phyloP scores from a whole-genome alignment of 1,284 basidiomycete genomes.

The Ganoderma lingzhi region DNA sequence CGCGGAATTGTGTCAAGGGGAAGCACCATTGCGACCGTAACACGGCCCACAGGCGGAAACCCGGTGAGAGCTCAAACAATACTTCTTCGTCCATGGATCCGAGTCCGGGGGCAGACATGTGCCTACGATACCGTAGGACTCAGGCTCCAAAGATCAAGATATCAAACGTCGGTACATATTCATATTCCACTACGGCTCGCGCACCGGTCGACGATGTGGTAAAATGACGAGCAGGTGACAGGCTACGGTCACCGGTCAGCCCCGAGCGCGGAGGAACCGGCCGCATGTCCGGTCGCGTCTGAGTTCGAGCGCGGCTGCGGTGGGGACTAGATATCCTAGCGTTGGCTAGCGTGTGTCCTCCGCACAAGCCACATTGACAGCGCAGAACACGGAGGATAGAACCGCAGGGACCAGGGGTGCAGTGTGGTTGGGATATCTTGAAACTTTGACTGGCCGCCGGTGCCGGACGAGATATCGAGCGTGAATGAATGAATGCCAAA shows the following conservation, averaged over 20 bases:
- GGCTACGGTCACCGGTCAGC: background rate
- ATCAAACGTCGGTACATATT: background rate
- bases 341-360: background rate
- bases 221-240: slow-evolving; percentile 3
- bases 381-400: slow-evolving; percentile 1
- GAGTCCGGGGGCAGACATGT: background rate
- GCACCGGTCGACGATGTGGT: background rate
- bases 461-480: background rate
- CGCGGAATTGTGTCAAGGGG: background rate
- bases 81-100: background rate
- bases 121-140: background rate
- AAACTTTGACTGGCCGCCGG: background rate
- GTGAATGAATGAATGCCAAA: background rate
- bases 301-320: background rate
- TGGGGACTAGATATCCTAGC: background rate
- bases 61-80: background rate
- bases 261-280: slow-evolving; percentile 6
- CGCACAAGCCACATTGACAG: background rate
- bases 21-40: background rate
- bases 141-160: background rate
- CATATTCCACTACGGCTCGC: background rate
- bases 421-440: background rate
- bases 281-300: background rate
- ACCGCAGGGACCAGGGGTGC: background rate
- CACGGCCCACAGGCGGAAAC: background rate